Conservation (phyloP, 2,329 filamentous ascomycete species). For the Trichoderma brevicompactum region DNA sequence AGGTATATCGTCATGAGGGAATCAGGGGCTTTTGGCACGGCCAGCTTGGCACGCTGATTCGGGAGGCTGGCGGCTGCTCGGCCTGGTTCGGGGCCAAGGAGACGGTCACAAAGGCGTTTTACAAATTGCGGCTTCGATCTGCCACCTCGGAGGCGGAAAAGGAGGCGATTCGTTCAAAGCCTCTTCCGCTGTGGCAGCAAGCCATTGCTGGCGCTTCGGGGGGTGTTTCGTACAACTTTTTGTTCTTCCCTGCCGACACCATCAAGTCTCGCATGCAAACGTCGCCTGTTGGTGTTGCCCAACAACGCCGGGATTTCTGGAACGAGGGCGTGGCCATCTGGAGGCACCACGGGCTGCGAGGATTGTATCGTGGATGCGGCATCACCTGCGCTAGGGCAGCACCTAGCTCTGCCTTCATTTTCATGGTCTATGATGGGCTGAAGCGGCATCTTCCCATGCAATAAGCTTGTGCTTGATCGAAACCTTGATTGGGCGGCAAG, state of each 20-base stretch:
- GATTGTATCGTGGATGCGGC: conserved; percentile 91
- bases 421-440: conserved; percentile 89
- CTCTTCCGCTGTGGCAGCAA: conserved; percentile 82
- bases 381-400: conserved; percentile 88
- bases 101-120: conserved; percentile 73
- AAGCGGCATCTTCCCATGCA: conserved; percentile 67
- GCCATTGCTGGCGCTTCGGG: conserved; percentile 84
- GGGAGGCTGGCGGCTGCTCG: conserved; percentile 89
- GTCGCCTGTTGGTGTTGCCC: conserved; percentile 64
- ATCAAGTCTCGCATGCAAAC: conserved; percentile 98
- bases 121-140: conserved; percentile 55
- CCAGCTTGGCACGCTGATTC: conserved; percentile 88
- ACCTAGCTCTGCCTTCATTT: conserved; percentile 97
- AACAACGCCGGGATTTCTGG: conserved; percentile 68
- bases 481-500: background rate
- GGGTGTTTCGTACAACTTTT: conserved; percentile 93
- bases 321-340: conserved; percentile 75
- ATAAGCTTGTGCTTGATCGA: conserved; percentile 30
- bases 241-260: conserved; percentile 96
- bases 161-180: conserved; percentile 50
- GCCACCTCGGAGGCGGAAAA: conserved; percentile 47
- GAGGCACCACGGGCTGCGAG: conserved; percentile 78
- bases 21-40: conserved; percentile 91
- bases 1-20: conserved; percentile 83
- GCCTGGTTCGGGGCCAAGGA: conserved; percentile 96